Percentiles rank a stretch among this genome's conserved stretches.
Evolutionary conservation across 106 monocot genomes (phyloP).

Genomic region (Acanthochlamys bracteata): DNA sequence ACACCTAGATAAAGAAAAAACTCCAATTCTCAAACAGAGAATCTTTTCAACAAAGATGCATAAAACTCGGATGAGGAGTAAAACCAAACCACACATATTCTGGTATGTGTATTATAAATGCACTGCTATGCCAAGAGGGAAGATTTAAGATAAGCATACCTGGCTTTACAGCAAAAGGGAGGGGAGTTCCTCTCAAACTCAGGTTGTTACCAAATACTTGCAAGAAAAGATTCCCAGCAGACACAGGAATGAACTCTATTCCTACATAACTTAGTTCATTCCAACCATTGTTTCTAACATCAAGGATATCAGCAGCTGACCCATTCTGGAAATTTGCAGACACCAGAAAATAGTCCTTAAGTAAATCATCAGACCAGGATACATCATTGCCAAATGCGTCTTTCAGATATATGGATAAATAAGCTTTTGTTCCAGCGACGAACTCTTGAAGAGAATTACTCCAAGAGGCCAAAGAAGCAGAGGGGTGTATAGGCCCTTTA

Average conservation of each 20-base stretch:
- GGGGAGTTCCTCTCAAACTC: constrained; percentile 50
- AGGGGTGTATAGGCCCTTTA: constrained; percentile 57
- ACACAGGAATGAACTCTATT: constrained; percentile 46
- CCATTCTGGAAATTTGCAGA: constrained; percentile 45
- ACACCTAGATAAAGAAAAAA: too few species aligned
- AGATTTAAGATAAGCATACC: constrained; percentile 57
- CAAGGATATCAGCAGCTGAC: constrained; percentile 19
- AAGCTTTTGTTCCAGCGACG: constrained; percentile 58
- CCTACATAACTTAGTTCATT: constrained; percentile 39
- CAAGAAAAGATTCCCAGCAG: constrained; percentile 49
- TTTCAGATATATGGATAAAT: constrained; percentile 36
- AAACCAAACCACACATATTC: too few species aligned
- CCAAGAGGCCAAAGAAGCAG: constrained; percentile 57
- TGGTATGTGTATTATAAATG: too few species aligned
- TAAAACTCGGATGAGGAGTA: too few species aligned
- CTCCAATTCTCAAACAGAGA: too few species aligned
- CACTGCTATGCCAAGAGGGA: too few species aligned
- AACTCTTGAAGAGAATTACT: constrained; percentile 27
- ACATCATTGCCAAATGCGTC: constrained; percentile 90
- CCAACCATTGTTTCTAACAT: constrained; percentile 40
- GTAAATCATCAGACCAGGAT: constrained; percentile 12
- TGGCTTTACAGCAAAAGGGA: constrained; percentile 55
- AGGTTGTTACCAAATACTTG: constrained; percentile 43
- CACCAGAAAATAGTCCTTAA: constrained; percentile 33
- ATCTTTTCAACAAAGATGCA: too few species aligned